Evolutionary conservation across 1,284 basidiomycete species (phyloP).

Genomic region (Ustilago bromivora): DNA sequence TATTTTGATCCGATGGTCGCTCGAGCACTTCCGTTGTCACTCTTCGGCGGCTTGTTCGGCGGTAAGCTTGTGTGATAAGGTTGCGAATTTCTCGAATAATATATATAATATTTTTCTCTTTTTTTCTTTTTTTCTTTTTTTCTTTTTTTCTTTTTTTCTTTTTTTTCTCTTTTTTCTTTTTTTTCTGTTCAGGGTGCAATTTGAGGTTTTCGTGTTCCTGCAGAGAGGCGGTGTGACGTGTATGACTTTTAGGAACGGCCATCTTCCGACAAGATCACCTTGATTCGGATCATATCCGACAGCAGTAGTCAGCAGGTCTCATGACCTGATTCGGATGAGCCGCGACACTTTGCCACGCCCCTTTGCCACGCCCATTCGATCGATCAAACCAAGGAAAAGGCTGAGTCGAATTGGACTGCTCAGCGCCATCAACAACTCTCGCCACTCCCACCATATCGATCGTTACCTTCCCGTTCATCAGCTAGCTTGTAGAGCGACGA

Average conservation of each 20-base stretch:
- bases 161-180: too few relatives aligned
- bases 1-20: too few relatives aligned
- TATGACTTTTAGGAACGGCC: neutral
- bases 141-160: accelerated
- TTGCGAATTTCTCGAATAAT: too few relatives aligned
- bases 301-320: slow-evolving; percentile 2
- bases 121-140: too few relatives aligned
- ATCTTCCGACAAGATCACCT: neutral
- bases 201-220: too few relatives aligned
- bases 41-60: neutral
- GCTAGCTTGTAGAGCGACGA: neutral
- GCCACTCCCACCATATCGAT: slow-evolving; percentile 11
- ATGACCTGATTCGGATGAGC: slow-evolving; percentile 2
- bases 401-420: neutral
- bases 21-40: slow-evolving; percentile 5
- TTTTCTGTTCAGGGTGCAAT: too few relatives aligned
- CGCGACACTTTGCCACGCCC: neutral
- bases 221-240: too few relatives aligned
- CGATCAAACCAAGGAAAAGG: neutral
- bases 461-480: neutral
- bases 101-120: too few relatives aligned
- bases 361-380: neutral
- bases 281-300: slow-evolving; percentile 2
- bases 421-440: slow-evolving; percentile 5
- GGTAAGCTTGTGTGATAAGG: neutral